phyloP scores from a whole-genome alignment of 2,329 filamentous ascomycete genomes.

The Aspergillus tanneri region DNA sequence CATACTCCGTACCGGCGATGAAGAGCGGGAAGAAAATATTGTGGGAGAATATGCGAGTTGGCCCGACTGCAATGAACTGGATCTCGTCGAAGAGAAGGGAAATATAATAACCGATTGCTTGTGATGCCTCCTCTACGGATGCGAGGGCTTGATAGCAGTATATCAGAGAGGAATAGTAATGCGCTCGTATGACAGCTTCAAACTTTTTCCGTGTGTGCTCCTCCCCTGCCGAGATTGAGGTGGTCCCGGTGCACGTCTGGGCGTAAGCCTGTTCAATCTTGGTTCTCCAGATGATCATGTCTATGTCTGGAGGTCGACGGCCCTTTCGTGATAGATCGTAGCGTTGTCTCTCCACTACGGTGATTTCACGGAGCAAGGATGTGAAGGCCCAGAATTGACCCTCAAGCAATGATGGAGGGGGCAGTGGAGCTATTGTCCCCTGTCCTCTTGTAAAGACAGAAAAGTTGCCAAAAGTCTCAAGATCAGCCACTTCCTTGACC shows the following conservation, averaged over 20 bases:
- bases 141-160: slow-evolving; percentile 26
- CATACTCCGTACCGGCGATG: slow-evolving; percentile 24
- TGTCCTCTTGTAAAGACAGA: slow-evolving; percentile 4
- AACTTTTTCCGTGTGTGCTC: slow-evolving; percentile 8
- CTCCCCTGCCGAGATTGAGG: neutral
- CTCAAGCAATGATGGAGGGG: neutral
- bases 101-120: neutral
- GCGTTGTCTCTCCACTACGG: slow-evolving; percentile 11
- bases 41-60: slow-evolving; percentile 20
- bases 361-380: slow-evolving; percentile 13
- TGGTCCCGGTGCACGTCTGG: slow-evolving; percentile 6
- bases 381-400: slow-evolving; percentile 14
- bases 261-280: slow-evolving; percentile 12
- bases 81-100: slow-evolving; percentile 1
- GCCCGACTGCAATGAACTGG: slow-evolving; percentile 1
- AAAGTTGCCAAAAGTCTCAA: slow-evolving; percentile 16
- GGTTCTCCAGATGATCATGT: slow-evolving; percentile 11
- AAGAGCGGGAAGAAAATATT: slow-evolving; percentile 29
- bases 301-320: neutral
- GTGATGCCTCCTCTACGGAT: neutral
- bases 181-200: slow-evolving; percentile 12
- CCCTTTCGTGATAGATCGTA: neutral
- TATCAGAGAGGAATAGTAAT: slow-evolving; percentile 24
- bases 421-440: neutral
- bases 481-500: slow-evolving; percentile 20